Evolutionary conservation across 2,329 filamentous ascomycete species (phyloP), one percentile per base, ranked within the genome.

Genomic region (Ceratocystis alfenasii): DNA sequence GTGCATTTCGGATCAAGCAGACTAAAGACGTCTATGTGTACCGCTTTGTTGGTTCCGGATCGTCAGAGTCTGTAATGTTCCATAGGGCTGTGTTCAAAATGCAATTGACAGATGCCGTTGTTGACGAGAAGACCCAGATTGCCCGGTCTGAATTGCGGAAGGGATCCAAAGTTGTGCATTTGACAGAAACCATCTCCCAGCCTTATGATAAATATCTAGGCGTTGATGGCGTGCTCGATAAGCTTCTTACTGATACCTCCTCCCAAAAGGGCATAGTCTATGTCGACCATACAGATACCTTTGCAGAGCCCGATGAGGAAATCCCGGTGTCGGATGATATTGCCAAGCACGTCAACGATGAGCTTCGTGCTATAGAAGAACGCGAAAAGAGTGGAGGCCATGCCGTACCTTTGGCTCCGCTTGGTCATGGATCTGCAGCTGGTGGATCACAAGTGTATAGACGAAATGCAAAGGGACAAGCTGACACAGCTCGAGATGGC

Each of bases 1-100:
- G 92, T 64, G 87, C 89, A 0, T 96, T 94, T 74, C 88, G 92
- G 0, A 82, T 96, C 44, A 90, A 91, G 0, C 92, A 96, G 74
- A 78, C 76, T 46, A 94, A 92, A 70, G 80, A 82, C 0, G 91
- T 95, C 0, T 92, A 83, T 72, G 90, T 96, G 1, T 96, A 96
- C 75, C 87, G 88, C 20, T 85, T 96, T 68, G 78, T 91, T 30
- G 78, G 85, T 10, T 89, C 85, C 1, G 91, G 90, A 1, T 94
- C 90, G 0, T 91, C 87, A 70, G 91, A 96, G 73, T 83, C 87
- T 50, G 80, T 81, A 8, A 76, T 95, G 60, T 84, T 91, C 70
- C 87, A 89, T 73, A 85, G 83, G 68, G 81, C 86, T 1, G 78
- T 95, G 1, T 95, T 91, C 81, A 96, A 96, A 74, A 86, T 81